phyloP scores from a whole-genome alignment of 2,329 filamentous ascomycete genomes.

The Aotearoamyces nothofagi region DNA sequence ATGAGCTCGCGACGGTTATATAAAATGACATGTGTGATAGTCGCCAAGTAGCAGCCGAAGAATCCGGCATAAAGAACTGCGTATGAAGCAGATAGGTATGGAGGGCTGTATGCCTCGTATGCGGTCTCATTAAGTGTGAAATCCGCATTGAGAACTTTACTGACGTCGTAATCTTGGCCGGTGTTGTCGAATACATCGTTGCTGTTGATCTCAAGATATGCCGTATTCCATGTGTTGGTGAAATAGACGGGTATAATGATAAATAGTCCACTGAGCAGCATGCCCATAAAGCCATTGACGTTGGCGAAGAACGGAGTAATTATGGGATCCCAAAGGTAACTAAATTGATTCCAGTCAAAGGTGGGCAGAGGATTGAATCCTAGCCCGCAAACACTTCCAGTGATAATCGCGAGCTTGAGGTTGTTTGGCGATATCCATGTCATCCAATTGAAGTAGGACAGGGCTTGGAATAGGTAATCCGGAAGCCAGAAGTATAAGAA shows the following conservation, averaged over 20 bases:
- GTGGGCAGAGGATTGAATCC: conserved; percentile 57
- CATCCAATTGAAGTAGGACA: conserved; percentile 49
- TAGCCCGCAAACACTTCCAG: conserved; percentile 50
- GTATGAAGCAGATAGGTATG: conserved; percentile 59
- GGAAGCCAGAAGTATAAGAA: conserved; percentile 34
- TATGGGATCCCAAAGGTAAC: conserved; percentile 47
- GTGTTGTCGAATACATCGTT: conserved; percentile 59
- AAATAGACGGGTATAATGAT: conserved; percentile 39
- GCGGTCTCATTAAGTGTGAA: conserved; percentile 46
- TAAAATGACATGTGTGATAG: conserved; percentile 52
- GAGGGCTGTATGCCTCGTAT: conserved; percentile 51
- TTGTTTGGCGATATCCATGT: conserved; percentile 60
- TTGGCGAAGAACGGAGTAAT: conserved; percentile 36
- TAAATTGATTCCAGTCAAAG: conserved; percentile 72
- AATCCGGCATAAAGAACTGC: conserved; percentile 53
- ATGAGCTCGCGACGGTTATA: conserved; percentile 29
- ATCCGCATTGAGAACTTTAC: conserved; percentile 42
- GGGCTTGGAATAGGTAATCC: conserved; percentile 20
- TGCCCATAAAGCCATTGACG: too few species aligned
- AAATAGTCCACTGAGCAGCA: too few species aligned
- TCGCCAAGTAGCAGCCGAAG: conserved; percentile 52
- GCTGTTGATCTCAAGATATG: conserved; percentile 55
- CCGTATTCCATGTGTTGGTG: conserved; percentile 44
- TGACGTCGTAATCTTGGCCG: conserved; percentile 46
- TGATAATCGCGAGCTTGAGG: conserved; percentile 54